A percentile compares a stretch with the other conserved stretches of the same genome.
Evolutionary conservation across 345 rosid genomes (phyloP).

Genomic region (Melastoma malabathricum): DNA sequence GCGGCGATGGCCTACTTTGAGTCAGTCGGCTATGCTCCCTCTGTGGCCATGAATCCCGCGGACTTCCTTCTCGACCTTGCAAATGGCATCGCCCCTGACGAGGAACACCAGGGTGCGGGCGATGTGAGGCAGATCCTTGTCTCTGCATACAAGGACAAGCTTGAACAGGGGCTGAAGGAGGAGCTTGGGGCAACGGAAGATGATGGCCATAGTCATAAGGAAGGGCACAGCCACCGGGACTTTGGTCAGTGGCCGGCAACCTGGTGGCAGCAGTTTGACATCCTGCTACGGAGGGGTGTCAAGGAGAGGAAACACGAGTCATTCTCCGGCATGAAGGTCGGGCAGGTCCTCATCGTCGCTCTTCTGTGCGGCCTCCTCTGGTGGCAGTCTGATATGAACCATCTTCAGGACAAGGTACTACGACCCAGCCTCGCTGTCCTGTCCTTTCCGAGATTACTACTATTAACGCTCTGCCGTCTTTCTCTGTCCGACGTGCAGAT

Average conservation of each 20-base stretch:
- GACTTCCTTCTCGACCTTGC: conserved; percentile 48
- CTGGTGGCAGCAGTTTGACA: conserved; percentile 48
- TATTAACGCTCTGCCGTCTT: not conserved
- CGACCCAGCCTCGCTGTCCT: not conserved
- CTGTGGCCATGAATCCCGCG: conserved; percentile 40
- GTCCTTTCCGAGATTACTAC: not conserved
- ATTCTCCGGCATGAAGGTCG: conserved; percentile 24
- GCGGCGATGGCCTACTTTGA: conserved; percentile 40
- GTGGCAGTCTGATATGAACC: conserved; percentile 33
- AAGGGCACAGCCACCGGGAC: conserved; percentile 9
- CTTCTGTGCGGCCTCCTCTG: conserved; percentile 27
- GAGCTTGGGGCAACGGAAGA: conserved; percentile 9
- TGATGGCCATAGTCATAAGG: not conserved
- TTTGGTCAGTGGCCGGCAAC: conserved; percentile 24
- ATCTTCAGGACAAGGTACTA: conserved; percentile 58
- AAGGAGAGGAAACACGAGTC: conserved; percentile 33
- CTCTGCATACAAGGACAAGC: conserved; percentile 23
- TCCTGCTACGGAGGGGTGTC: conserved; percentile 30
- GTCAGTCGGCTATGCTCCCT: conserved; percentile 24
- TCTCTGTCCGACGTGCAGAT: conserved; percentile 25
- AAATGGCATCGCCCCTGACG: conserved; percentile 24
- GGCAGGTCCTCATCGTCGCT: conserved; percentile 22
- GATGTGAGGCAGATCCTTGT: conserved; percentile 21
- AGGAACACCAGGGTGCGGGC: conserved; percentile 9
- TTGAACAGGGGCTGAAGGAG: conserved; percentile 15